phyloP scores from a whole-genome alignment of 768 basidiomycete species.

The Dentipellis fragilis region DNA sequence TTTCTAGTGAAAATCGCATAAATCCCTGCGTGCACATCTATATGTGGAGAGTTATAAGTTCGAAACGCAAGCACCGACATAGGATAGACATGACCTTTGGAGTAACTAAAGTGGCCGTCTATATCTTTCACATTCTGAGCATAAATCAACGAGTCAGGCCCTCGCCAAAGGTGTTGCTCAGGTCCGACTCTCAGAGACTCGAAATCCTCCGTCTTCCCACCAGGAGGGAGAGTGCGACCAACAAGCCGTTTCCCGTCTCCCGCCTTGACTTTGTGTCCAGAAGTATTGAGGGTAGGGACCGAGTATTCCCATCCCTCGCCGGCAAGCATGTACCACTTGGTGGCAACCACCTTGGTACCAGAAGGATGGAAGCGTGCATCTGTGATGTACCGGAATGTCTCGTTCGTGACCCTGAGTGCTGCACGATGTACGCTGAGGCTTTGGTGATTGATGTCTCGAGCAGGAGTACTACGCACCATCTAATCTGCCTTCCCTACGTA shows the following conservation, averaged over 20 bases:
- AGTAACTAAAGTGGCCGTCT: conserved; percentile 26
- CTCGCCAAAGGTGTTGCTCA: conserved; percentile 59
- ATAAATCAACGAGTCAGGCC: conserved; percentile 49
- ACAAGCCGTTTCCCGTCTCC: neutral
- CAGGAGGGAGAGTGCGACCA: conserved; percentile 17
- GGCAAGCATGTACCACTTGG: conserved; percentile 72
- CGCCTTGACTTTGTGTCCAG: conserved; percentile 25
- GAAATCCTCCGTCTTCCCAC: conserved; percentile 53
- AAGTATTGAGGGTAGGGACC: conserved; percentile 26
- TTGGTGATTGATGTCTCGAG: neutral
- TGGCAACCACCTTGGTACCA: conserved; percentile 53
- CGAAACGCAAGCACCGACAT: neutral
- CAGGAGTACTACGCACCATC: neutral
- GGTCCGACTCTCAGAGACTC: conserved; percentile 64
- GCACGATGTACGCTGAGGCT: neutral
- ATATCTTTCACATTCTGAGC: conserved; percentile 53
- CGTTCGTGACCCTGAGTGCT: conserved; percentile 53
- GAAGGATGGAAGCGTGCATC: conserved; percentile 66
- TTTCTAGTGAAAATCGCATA: conserved; percentile 65
- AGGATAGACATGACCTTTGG: neutral
- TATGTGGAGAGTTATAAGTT: conserved; percentile 28
- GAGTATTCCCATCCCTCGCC: conserved; percentile 67
- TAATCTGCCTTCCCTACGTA: neutral
- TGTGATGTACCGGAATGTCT: conserved; percentile 62
- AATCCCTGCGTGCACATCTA: conserved; percentile 63